Evolutionary conservation across 352 stramenopile genomes (phyloP).

Genomic region (Detonula confervacea): DNA sequence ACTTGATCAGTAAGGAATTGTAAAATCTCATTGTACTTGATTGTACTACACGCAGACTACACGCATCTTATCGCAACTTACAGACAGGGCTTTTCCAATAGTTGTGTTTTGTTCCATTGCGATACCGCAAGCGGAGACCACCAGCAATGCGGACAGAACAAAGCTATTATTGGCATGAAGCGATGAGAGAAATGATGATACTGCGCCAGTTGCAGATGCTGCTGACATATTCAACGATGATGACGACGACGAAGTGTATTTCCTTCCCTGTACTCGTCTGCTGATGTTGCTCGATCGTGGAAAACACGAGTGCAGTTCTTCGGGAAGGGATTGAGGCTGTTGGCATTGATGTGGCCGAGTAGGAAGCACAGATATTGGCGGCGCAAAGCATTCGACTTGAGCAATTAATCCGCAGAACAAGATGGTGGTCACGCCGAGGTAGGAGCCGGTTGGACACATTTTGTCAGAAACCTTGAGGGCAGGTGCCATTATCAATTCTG

Average conservation of each 20-base stretch:
- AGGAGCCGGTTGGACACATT: background rate
- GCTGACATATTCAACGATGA: constrained; percentile 12
- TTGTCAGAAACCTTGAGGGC: too few relatives aligned
- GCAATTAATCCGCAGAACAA: background rate
- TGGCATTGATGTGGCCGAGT: too few relatives aligned
- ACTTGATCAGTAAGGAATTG: too few relatives aligned
- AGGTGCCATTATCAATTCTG: too few relatives aligned
- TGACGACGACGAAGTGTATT: background rate
- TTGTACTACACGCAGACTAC: too few relatives aligned
- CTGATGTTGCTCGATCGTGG: too few relatives aligned
- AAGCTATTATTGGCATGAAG: constrained; percentile 65
- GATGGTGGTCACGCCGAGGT: background rate
- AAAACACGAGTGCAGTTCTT: too few relatives aligned
- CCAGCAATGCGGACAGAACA: constrained; percentile 59
- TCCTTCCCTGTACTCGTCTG: background rate
- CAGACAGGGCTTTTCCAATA: constrained; percentile 76
- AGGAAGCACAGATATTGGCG: background rate
- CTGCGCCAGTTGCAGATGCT: constrained; percentile 4
- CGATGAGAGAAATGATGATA: constrained; percentile 6
- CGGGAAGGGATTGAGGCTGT: too few relatives aligned
- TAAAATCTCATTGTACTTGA: too few relatives aligned
- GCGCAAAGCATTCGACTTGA: constrained; percentile 2
- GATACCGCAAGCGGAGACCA: constrained; percentile 69
- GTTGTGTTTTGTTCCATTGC: constrained; percentile 65
- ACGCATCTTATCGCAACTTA: too few relatives aligned